A percentile compares a stretch with the other conserved stretches of the same genome.
Evolutionary conservation across 2,329 filamentous ascomycete species (phyloP).

Genomic region (Aspergillus neotritici): DNA sequence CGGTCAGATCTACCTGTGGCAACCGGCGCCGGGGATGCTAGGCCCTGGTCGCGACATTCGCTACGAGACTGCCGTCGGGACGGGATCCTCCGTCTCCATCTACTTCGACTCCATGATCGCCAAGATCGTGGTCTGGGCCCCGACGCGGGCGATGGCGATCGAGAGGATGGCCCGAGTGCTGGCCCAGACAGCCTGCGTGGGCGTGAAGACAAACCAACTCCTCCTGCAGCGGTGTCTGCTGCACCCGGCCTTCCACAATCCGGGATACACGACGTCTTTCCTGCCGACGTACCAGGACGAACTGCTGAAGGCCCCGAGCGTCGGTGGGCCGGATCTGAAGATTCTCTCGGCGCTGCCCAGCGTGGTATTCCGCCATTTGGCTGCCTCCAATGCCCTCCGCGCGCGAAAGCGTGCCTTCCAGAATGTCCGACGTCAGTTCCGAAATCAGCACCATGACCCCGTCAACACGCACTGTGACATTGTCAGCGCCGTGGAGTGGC

Average conservation of each 20-base stretch:
- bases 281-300: conserved; percentile 21
- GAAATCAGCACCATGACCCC: conserved; percentile 32
- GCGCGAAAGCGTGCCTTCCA: conserved; percentile 16
- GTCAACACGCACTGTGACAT: conserved; percentile 27
- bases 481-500: conserved; percentile 13
- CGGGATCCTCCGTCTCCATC: conserved; percentile 37
- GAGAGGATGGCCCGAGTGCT: conserved; percentile 32
- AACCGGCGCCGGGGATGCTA: conserved; percentile 15
- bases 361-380: conserved; percentile 5
- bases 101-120: conserved; percentile 47
- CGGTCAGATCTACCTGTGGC: conserved; percentile 34
- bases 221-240: conserved; percentile 25
- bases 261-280: conserved; percentile 29
- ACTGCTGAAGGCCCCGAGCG: conserved; percentile 16
- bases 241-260: conserved; percentile 43
- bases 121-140: conserved; percentile 44
- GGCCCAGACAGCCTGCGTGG: conserved; percentile 56
- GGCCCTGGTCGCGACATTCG: conserved; percentile 26
- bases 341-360: conserved; percentile 13
- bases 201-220: conserved; percentile 48
- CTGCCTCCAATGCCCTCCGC: neutral
- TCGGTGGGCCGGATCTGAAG: conserved; percentile 4
- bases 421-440: conserved; percentile 23
- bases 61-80: conserved; percentile 40
- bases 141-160: conserved; percentile 32